Percentiles rank a stretch among this genome's conserved stretches.
These are phyloP conservation scores for Solanum neorickii DNA, from an alignment of 257 asterid species.

Conservation along the genomic window DNA sequence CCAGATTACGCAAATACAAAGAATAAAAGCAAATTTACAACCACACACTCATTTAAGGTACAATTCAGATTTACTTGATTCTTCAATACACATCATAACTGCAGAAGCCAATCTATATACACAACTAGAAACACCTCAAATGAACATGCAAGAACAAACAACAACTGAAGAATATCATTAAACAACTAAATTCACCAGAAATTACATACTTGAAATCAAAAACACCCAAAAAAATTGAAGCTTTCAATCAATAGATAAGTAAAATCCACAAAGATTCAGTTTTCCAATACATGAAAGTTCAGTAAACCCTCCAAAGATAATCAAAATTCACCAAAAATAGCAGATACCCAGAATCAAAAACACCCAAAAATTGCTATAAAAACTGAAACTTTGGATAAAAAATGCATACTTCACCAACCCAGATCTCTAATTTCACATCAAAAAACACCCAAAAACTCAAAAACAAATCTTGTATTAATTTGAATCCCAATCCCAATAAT, in stretches of 20 bases:
- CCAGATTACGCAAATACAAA: neutral
- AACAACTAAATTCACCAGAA: neutral
- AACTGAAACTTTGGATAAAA: conserved; percentile 23
- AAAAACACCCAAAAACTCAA: conserved; percentile 19
- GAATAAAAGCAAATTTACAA: neutral
- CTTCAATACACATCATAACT: neutral
- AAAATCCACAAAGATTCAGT: neutral
- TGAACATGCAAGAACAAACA: conserved; percentile 8
- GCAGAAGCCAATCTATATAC: conserved; percentile 5
- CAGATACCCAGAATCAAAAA: neutral
- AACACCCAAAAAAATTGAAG: neutral
- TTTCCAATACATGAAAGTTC: neutral
- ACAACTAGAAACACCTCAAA: conserved; percentile 1
- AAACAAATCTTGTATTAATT: conserved; percentile 33
- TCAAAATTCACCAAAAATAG: neutral
- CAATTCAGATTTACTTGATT: neutral
- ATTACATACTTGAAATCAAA: neutral
- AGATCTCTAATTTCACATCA: conserved; percentile 76
- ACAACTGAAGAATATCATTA: neutral
- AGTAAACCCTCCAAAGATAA: neutral
- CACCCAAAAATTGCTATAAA: neutral
- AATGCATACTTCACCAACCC: conserved; percentile 3
- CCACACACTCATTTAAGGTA: conserved; percentile 12
- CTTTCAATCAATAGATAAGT: neutral
- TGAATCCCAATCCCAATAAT: neutral